Evolutionary conservation across 2,329 filamentous ascomycete species (phyloP).

Genomic region (Calonectria fujianensis): DNA sequence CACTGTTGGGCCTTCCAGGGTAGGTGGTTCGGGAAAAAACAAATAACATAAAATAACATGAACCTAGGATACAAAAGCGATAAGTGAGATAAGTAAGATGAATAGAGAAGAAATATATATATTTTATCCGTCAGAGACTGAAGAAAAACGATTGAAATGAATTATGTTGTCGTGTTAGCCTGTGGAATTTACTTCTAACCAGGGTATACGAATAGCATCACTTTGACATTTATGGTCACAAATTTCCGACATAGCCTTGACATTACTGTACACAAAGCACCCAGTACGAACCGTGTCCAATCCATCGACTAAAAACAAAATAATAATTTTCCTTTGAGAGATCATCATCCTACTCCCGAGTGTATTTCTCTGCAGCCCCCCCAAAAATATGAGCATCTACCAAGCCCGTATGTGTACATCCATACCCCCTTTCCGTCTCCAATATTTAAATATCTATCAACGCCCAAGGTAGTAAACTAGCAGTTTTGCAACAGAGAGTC

Average conservation of each 20-base stretch:
- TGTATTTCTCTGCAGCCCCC: conserved; percentile 10
- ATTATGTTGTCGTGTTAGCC: background rate
- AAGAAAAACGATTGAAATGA: too few species aligned
- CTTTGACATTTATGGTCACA: background rate
- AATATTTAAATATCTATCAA: conserved; percentile 37
- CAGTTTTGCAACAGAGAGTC: conserved; percentile 17
- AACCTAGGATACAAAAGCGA: background rate
- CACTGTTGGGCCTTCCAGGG: background rate
- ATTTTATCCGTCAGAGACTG: too few species aligned
- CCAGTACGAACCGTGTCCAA: background rate
- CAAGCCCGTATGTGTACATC: conserved; percentile 42
- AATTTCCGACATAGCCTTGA: background rate
- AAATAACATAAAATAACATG: background rate
- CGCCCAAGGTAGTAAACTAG: conserved; percentile 35
- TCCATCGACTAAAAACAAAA: background rate
- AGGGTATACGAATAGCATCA: background rate
- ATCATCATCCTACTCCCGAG: background rate
- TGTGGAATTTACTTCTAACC: background rate
- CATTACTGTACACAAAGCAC: background rate
- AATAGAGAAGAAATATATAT: background rate
- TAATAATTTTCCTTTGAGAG: conserved; percentile 17
- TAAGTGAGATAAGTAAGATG: background rate
- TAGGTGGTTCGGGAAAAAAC: background rate
- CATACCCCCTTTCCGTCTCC: conserved; percentile 25
- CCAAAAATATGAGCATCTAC: conserved; percentile 29